Percentiles rank a stretch among this genome's conserved stretches.
Conservation (phyloP, 2,329 filamentous ascomycete genomes). For the Phoma sp. region DNA sequence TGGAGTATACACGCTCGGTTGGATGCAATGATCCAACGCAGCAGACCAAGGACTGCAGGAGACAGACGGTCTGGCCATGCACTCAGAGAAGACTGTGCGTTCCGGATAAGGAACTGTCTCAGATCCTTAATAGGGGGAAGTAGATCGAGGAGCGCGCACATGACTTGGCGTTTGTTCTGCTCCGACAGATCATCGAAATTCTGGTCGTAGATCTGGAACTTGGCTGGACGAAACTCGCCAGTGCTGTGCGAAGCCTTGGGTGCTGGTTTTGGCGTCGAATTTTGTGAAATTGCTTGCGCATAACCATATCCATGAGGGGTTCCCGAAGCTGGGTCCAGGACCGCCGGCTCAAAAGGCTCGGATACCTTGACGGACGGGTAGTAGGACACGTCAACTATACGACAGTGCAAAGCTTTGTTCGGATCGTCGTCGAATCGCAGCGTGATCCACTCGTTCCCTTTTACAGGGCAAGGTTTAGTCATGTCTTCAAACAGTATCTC, state of each 20-base stretch:
- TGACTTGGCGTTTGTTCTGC: conserved; percentile 55
- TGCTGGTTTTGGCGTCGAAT: neutral
- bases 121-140: conserved; percentile 69
- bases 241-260: neutral
- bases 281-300: neutral
- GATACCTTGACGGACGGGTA: conserved; percentile 52
- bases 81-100: conserved; percentile 49
- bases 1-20: conserved; percentile 87
- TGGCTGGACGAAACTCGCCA: conserved; percentile 41
- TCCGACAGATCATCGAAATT: conserved; percentile 64
- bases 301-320: neutral
- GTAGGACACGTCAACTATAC: conserved; percentile 54
- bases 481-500: conserved; percentile 53
- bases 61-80: conserved; percentile 67
- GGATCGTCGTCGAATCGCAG: conserved; percentile 35
- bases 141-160: conserved; percentile 62
- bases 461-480: conserved; percentile 45
- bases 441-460: conserved; percentile 61
- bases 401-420: conserved; percentile 53
- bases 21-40: conserved; percentile 89
- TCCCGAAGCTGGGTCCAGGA: neutral
- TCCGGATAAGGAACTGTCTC: conserved; percentile 55
- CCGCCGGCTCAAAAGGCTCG: conserved; percentile 28
- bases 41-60: conserved; percentile 68
- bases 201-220: conserved; percentile 57